Evolutionary conservation across 495 filamentous ascomycete species (phyloP), one percentile per base, ranked within the genome.

Genomic region (Podospora australis): DNA sequence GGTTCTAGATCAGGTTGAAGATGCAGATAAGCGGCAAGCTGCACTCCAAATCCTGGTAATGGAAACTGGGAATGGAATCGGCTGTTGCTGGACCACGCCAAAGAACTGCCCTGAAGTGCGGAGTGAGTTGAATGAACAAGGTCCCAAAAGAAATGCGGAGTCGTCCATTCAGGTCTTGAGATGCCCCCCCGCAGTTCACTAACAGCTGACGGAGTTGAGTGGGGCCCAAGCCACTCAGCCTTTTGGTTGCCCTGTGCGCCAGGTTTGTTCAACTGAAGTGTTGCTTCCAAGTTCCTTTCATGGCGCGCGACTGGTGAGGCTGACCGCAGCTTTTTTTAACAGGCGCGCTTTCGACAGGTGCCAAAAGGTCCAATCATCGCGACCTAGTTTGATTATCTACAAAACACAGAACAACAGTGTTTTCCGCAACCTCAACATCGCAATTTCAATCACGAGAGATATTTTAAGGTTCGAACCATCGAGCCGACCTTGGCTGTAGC

Each of bases 291-390:
- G n/a, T n/a, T n/a, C n/a, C n/a, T n/a, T n/a, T n/a, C n/a, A 32
- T 21, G 28, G 26, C 35, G 30, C 20, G 29, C 13, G 16, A 16
- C 30, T 24, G 46, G 44, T 36, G 53, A 53, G 52, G 56, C 53
- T 59, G 53, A 45, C 35, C n/a, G 38, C 32, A 48, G 32, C 43
- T 49, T 54, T 56, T 52, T 40, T 44, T 44, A 39, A 41, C 40
- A 44, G 56, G 56, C 61, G 58, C 54, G 58, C 17, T 46, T n/a
- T 41, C 49, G 44, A 41, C 45, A 59, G 50, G 53, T 56, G 45
- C 46, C 46, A 57, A 62, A 54, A 62, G 49, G 41, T 52, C 46
- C 34, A 39, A 46, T 19, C 24, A 34, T 26, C 17, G 35, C 39
- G 23, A 23, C 20, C 8, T n/a, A n/a, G n/a, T n/a, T n/a, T n/a